Percentiles rank a stretch among this genome's conserved stretches.
Conservation (phyloP, 148 eudicot species). For the Silene latifolia region DNA sequence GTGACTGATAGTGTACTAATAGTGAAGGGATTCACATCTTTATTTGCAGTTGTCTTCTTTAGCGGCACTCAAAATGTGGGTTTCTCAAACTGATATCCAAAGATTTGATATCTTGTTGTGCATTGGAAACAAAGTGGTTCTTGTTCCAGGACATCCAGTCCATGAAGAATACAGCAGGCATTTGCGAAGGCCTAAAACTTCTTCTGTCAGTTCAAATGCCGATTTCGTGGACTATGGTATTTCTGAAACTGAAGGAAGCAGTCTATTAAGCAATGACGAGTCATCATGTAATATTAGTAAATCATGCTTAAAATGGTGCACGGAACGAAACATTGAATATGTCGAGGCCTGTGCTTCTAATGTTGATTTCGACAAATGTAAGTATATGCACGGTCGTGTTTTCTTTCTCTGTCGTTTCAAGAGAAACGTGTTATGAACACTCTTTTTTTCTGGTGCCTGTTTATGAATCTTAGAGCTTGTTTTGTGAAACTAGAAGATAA, state of each 20-base stretch:
- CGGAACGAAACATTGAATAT: slow-evolving; percentile 71
- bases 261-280: slow-evolving; percentile 66
- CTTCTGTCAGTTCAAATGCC: slow-evolving; percentile 34
- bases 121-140: slow-evolving; percentile 97
- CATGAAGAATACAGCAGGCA: slow-evolving; percentile 74
- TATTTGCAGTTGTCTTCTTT: slow-evolving; percentile 69
- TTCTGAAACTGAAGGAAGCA: slow-evolving; percentile 81
- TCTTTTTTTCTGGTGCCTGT: too few relatives aligned
- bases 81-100: slow-evolving; percentile 64
- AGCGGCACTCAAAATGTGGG: slow-evolving; percentile 73
- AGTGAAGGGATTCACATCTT: background rate
- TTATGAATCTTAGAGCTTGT: too few relatives aligned
- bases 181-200: slow-evolving; percentile 39
- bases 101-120: slow-evolving; percentile 77
- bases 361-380: slow-evolving; percentile 82
- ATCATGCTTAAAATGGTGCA: slow-evolving; percentile 82
- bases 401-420: background rate
- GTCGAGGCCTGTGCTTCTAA: slow-evolving; percentile 92
- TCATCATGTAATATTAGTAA: slow-evolving; percentile 46
- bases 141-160: slow-evolving; percentile 81
- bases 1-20: background rate
- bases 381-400: slow-evolving; percentile 15
- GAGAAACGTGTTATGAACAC: background rate
- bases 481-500: too few relatives aligned
- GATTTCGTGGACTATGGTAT: slow-evolving; percentile 63